phyloP scores from a whole-genome alignment of 805 yeast species.

The Lachancea thermotolerans region DNA sequence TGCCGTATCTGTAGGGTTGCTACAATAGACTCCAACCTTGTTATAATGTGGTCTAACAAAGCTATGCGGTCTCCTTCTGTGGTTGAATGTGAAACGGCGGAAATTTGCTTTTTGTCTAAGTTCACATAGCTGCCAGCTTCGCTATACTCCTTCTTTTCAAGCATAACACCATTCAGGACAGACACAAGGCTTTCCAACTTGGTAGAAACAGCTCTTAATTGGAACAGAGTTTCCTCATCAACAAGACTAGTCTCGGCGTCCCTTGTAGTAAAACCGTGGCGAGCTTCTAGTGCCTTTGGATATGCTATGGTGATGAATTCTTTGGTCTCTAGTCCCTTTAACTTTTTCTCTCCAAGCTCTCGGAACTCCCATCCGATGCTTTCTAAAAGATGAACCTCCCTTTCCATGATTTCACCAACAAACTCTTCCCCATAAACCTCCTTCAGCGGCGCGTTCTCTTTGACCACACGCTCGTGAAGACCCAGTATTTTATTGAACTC shows the following conservation, averaged over 20 bases:
- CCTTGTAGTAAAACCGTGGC: constrained; percentile 43
- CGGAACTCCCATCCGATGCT: constrained; percentile 63
- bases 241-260: constrained; percentile 29
- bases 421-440: constrained; percentile 41
- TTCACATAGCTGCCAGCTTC: constrained; percentile 8
- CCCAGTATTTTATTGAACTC: constrained; percentile 57
- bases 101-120: constrained; percentile 21
- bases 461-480: constrained; percentile 30
- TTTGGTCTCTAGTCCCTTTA: constrained; percentile 92
- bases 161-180: constrained; percentile 38
- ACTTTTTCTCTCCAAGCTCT: constrained; percentile 76
- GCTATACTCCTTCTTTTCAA: constrained; percentile 12
- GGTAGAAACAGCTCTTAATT: constrained; percentile 48
- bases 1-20: constrained; percentile 40
- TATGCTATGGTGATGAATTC: constrained; percentile 76
- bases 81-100: constrained; percentile 17
- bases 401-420: constrained; percentile 52
- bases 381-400: constrained; percentile 56
- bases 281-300: constrained; percentile 55
- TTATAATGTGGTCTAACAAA: constrained; percentile 56
- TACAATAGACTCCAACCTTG: constrained; percentile 61
- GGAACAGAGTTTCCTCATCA: constrained; percentile 38
- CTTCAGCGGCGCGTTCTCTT: constrained; percentile 24
- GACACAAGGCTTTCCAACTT: constrained; percentile 56
- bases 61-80: constrained; percentile 42